Conservation (phyloP, 2,329 filamentous ascomycete genomes). For the Elsinoe batatas region DNA sequence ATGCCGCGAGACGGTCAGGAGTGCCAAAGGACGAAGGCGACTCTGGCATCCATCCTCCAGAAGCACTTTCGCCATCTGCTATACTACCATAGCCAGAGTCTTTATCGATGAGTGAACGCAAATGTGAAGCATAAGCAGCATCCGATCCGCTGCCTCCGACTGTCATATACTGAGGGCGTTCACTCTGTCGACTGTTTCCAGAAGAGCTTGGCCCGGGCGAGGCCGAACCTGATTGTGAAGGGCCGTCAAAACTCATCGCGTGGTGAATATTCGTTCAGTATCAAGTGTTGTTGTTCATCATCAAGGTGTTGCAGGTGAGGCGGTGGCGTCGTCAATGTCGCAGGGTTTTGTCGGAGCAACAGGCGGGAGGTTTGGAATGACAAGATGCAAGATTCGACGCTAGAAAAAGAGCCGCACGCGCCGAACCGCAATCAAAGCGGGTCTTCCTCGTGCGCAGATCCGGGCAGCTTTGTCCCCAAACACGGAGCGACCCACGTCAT, state of each 20-base stretch:
- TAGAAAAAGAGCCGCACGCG: conserved; percentile 6
- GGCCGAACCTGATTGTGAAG: conserved; percentile 23
- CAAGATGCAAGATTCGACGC: conserved; percentile 1
- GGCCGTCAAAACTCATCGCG: conserved; percentile 27
- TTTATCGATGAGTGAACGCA: conserved; percentile 71
- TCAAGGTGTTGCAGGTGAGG: conserved; percentile 5
- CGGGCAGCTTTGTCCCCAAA: background rate
- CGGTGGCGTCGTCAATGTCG: background rate
- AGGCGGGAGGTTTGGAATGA: conserved; percentile 8
- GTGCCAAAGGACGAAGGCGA: conserved; percentile 29
- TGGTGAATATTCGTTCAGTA: conserved; percentile 6
- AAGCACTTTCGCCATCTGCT: conserved; percentile 49
- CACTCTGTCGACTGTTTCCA: conserved; percentile 21
- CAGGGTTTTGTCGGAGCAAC: conserved; percentile 9
- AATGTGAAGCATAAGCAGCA: conserved; percentile 67
- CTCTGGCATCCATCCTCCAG: conserved; percentile 47
- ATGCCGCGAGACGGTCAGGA: conserved; percentile 24
- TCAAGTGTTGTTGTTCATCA: background rate
- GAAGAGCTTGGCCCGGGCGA: conserved; percentile 21
- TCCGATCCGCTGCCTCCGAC: conserved; percentile 66
- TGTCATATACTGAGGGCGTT: conserved; percentile 66
- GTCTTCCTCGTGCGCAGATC: background rate
- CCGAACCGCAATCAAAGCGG: background rate
- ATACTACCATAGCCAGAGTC: conserved; percentile 90
- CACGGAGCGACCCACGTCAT: conserved; percentile 5